Conservation (phyloP, 768 basidiomycete genomes). For the Boletus reticulatus region DNA sequence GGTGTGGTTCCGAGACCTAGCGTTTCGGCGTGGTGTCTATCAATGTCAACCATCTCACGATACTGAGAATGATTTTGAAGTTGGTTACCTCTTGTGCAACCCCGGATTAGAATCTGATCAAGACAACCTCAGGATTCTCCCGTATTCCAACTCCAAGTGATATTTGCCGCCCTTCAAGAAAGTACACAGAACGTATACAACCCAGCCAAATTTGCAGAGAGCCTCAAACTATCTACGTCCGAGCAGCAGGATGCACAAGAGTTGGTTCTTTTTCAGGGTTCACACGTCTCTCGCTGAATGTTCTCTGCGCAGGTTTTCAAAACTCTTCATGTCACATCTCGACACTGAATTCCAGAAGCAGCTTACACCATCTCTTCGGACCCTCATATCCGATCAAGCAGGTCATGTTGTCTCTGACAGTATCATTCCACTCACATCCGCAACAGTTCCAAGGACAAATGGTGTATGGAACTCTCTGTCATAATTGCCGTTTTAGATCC, state of each 20-base stretch:
- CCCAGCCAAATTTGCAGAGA: constrained; percentile 81
- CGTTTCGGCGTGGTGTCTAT: constrained; percentile 84
- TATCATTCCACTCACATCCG: constrained; percentile 1
- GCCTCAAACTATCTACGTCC: constrained; percentile 71
- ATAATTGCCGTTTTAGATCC: constrained; percentile 63
- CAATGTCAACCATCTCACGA: constrained; percentile 61
- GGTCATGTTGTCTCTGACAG: constrained; percentile 4
- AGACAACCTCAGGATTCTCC: constrained; percentile 60
- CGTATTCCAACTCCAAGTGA: constrained; percentile 73
- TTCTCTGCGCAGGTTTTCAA: constrained; percentile 68
- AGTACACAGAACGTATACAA: constrained; percentile 72
- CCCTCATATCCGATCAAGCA: constrained; percentile 75
- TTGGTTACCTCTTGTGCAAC: constrained; percentile 21
- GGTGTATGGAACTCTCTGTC: constrained; percentile 78
- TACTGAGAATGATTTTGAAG: constrained; percentile 42
- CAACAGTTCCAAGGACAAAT: constrained; percentile 83
- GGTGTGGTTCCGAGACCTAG: constrained; percentile 90
- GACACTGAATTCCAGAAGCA: constrained; percentile 89
- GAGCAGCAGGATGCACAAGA: constrained; percentile 99
- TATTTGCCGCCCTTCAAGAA: constrained; percentile 83
- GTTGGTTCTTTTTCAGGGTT: constrained; percentile 42
- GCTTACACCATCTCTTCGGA: constrained; percentile 53
- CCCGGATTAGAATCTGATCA: background rate
- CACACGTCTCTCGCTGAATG: constrained; percentile 3
- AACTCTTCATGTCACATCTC: constrained; percentile 89